phyloP scores from a whole-genome alignment of 805 yeast genomes.

The Suhomyces pyralidae region DNA sequence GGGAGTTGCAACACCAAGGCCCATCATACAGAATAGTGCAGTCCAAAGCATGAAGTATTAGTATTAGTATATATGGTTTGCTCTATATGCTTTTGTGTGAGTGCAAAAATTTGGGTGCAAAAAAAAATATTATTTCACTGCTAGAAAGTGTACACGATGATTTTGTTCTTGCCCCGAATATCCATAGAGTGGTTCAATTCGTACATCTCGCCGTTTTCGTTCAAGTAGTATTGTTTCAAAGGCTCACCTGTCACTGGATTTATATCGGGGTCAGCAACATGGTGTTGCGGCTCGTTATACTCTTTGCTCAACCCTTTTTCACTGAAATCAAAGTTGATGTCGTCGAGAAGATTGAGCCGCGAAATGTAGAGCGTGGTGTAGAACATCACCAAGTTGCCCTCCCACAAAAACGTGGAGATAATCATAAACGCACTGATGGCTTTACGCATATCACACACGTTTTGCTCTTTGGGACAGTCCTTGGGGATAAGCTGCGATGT shows the following conservation, averaged over 20 bases:
- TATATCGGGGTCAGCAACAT: background rate
- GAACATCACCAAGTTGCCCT: conserved; percentile 34
- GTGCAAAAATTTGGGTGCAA: background rate
- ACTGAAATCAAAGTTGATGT: conserved; percentile 31
- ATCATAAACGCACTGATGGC: conserved; percentile 38
- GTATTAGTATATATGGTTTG: background rate
- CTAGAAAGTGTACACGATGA: conserved; percentile 28
- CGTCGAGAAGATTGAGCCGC: conserved; percentile 29
- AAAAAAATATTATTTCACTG: background rate
- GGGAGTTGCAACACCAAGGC: background rate
- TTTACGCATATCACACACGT: conserved; percentile 30
- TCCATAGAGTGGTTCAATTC: conserved; percentile 18
- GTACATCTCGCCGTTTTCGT: conserved; percentile 31
- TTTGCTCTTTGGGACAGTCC: conserved; percentile 14
- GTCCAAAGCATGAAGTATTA: background rate
- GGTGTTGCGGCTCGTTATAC: conserved; percentile 4
- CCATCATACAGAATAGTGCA: background rate
- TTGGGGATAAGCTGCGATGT: conserved; percentile 25
- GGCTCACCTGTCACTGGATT: conserved; percentile 14
- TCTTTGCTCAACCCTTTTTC: conserved; percentile 9
- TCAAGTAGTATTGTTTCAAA: conserved; percentile 26
- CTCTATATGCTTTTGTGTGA: background rate
- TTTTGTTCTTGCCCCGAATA: conserved; percentile 21
- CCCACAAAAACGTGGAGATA: conserved; percentile 38
- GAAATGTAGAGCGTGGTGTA: conserved; percentile 39